These are phyloP conservation scores for Backusella parvicylindrica DNA, from an alignment of 192 early-diverging fungal genomes.

Conservation along the genomic window DNA sequence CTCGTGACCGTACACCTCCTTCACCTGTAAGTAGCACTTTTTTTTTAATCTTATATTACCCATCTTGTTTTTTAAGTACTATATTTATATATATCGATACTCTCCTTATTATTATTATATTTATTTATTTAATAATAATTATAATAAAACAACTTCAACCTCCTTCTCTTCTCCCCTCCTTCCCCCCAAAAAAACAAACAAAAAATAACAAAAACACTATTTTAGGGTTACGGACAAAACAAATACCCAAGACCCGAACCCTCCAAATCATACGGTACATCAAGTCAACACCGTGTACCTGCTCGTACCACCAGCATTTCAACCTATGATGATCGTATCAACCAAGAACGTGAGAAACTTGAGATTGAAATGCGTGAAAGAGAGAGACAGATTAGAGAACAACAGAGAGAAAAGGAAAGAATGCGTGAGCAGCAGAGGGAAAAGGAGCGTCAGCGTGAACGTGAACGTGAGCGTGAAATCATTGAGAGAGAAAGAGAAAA, in stretches of 20 bases:
- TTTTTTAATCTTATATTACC: constrained; percentile 45
- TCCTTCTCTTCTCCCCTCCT: constrained; percentile 32
- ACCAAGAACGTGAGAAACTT: constrained; percentile 6
- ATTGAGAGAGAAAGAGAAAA: constrained; percentile 26
- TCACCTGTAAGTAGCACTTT: constrained; percentile 5
- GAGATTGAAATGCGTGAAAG: constrained; percentile 20
- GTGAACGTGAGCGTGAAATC: constrained; percentile 20
- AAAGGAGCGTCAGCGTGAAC: constrained; percentile 36
- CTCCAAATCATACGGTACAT: constrained; percentile 6
- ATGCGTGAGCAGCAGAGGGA: constrained; percentile 57
- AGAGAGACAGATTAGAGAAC: constrained; percentile 11
- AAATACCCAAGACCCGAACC: constrained; percentile 13
- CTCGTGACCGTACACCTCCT: not conserved
- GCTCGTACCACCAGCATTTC: constrained; percentile 12
- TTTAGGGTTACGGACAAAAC: constrained; percentile 1
- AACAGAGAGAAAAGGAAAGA: constrained; percentile 35
- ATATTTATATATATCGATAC: constrained; percentile 76
- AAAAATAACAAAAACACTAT: not conserved
- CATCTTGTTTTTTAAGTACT: constrained; percentile 44
- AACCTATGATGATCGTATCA: constrained; percentile 14
- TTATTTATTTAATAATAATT: not conserved
- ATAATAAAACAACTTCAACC: constrained; percentile 16
- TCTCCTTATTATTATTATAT: constrained; percentile 33
- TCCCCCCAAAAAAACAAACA: not conserved
- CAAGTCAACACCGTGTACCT: not conserved